Evolutionary conservation across 192 early-diverging fungal genomes (phyloP), one percentile per base, ranked within the genome.

Genomic region (Coemansia sp.): DNA sequence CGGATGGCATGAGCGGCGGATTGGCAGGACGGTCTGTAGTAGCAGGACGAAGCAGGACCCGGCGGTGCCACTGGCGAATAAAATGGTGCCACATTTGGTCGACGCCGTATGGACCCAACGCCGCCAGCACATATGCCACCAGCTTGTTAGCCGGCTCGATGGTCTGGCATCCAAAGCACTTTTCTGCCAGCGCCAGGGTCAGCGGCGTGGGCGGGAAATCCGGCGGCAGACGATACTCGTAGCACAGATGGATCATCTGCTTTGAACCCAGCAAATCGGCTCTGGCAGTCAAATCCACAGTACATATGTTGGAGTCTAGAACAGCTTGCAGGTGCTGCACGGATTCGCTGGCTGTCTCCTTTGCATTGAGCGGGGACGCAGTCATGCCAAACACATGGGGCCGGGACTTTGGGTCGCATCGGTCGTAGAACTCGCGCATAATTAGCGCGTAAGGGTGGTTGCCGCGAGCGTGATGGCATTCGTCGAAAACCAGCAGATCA

Each of bases 361-460:
- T 65, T 3, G 76, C 43, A 34, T 78, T 78, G 22, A 91, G 85
- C 11, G 95, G 95, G n/a, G 96, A 98, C 5, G 95, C 95, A 0
- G 95, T 96, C 91, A 97, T 93, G 2, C 95, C 93, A 83, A 98
- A 93, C 0, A 98, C 86, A 51, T 89, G 90, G 11, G 96, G 96
- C 14, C 89, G 76, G 11, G 80, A 61, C 4, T 65, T 64, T 3
- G 66, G 68, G 0, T 76, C 77, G 22, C 78, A 79, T n/a, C 73
- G 69, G 48, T 83, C 67, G 74, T 96, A 96, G 72, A 95, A 94
- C 58, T 92, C 87, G 43, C 85, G 85, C 91, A 98, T 94, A 32
- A 97, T 89, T 22, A 90, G 72, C 58, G 89, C 85, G 76, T 92
- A 95, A 0, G 90, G 89, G 67, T 94, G 91, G 37, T 86, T 84